phyloP scores from a whole-genome alignment of 78 protist species.

The slime mould (Dictyostelium discoideum) region DNA sequence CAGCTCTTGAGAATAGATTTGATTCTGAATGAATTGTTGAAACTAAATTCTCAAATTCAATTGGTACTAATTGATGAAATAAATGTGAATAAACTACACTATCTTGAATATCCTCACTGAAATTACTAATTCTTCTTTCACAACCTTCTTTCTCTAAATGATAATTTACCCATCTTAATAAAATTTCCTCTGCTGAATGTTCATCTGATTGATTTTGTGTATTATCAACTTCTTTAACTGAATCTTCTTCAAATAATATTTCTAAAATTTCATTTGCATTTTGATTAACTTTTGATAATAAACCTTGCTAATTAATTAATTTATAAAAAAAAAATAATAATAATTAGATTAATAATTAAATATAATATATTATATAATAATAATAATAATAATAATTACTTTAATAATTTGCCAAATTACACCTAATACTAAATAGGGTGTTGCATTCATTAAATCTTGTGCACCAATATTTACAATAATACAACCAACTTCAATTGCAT shows the following conservation, averaged over 20 bases:
- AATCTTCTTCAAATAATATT: constrained; percentile 31
- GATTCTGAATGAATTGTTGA: constrained; percentile 4
- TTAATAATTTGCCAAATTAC: constrained; percentile 81
- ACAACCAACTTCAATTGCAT: constrained; percentile 75
- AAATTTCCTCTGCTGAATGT: constrained; percentile 78
- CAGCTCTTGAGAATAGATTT: constrained; percentile 62
- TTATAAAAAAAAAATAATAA: neutral
- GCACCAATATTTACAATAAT: constrained; percentile 79
- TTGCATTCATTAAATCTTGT: constrained; percentile 51
- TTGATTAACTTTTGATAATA: constrained; percentile 61
- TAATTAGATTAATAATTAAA: neutral
- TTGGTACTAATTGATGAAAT: constrained; percentile 62
- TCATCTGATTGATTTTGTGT: neutral
- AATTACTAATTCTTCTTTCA: constrained; percentile 49
- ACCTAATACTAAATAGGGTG: constrained; percentile 57
- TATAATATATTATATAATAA: neutral
- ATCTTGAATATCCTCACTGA: constrained; percentile 70
- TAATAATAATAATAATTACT: neutral
- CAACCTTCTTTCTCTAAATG: constrained; percentile 61
- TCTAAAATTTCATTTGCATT: constrained; percentile 68
- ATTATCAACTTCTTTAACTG: constrained; percentile 13
- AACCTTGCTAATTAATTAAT: constrained; percentile 6
- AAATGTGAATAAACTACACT: constrained; percentile 46
- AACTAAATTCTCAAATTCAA: constrained; percentile 21
- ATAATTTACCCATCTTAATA: constrained; percentile 74